A percentile compares a stretch with the other conserved stretches of the same genome.
Conservation (phyloP, 495 filamentous ascomycete genomes). For the Lentithecium fluviatile region DNA sequence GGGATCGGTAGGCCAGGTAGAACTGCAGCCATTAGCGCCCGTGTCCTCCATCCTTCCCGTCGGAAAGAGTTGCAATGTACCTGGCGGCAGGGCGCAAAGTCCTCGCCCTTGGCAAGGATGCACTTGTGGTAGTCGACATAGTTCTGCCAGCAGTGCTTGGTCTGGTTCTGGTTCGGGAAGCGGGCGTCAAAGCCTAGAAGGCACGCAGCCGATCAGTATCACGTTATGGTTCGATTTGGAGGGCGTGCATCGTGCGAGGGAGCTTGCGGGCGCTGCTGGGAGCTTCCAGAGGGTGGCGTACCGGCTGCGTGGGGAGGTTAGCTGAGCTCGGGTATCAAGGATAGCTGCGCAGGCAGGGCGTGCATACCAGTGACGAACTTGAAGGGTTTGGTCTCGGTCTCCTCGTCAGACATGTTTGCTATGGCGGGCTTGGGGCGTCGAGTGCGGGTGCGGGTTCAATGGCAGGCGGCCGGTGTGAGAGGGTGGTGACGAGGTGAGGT, state of each 20-base stretch:
- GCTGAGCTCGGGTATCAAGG: slow-evolving; percentile 6
- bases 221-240: background rate
- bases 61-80: slow-evolving; percentile 48
- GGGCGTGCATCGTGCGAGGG: background rate
- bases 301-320: slow-evolving; percentile 35
- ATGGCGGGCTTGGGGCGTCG: slow-evolving; percentile 30
- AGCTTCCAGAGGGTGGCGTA: slow-evolving; percentile 30
- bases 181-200: slow-evolving; percentile 90
- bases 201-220: background rate
- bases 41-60: background rate
- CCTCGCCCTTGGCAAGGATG: slow-evolving; percentile 96
- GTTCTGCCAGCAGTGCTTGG: slow-evolving; percentile 96
- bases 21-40: slow-evolving; percentile 59
- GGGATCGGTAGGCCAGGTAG: slow-evolving; percentile 88
- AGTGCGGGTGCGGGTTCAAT: slow-evolving; percentile 31
- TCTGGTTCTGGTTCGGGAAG: slow-evolving; percentile 98
- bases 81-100: slow-evolving; percentile 96
- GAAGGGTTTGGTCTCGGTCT: slow-evolving; percentile 97
- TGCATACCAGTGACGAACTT: slow-evolving; percentile 98
- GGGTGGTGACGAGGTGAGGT: slow-evolving; percentile 25
- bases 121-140: slow-evolving; percentile 99
- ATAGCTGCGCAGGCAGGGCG: background rate
- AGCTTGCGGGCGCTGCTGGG: background rate
- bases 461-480: background rate
- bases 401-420: slow-evolving; percentile 79